Percentiles rank a stretch among this genome's conserved stretches.
Conservation (phyloP, 1,284 basidiomycete species). For the Tranzscheliella williamsii region DNA sequence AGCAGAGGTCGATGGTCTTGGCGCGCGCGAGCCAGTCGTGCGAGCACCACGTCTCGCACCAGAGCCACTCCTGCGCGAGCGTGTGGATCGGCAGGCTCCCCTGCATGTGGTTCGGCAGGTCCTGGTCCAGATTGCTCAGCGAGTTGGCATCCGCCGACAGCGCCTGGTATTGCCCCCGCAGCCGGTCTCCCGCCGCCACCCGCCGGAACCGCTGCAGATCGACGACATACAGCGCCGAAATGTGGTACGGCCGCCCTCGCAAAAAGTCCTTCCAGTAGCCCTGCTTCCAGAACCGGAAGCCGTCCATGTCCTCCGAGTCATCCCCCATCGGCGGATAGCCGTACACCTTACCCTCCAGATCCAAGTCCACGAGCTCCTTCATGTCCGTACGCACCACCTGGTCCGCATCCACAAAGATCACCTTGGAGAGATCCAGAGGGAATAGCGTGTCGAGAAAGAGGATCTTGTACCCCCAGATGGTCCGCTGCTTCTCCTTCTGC, state of each 20-base stretch:
- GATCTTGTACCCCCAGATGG: slow-evolving; percentile 99
- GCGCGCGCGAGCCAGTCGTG: slow-evolving; percentile 46
- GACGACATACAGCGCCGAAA: slow-evolving; percentile 83
- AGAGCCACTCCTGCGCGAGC: slow-evolving; percentile 55
- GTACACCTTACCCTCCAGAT: slow-evolving; percentile 71
- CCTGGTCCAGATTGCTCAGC: slow-evolving; percentile 90
- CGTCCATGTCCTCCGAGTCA: slow-evolving; percentile 88
- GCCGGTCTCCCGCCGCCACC: slow-evolving; percentile 72
- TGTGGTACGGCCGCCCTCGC: slow-evolving; percentile 42
- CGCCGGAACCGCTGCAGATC: slow-evolving; percentile 93
- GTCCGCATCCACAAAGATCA: slow-evolving; percentile 93
- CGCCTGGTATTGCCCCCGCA: slow-evolving; percentile 87
- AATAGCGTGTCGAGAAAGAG: slow-evolving; percentile 97
- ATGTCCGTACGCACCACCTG: slow-evolving; percentile 90
- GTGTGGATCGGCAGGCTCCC: slow-evolving; percentile 49
- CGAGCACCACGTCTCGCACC: slow-evolving; percentile 61
- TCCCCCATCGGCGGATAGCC: slow-evolving; percentile 95
- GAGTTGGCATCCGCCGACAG: slow-evolving; percentile 91
- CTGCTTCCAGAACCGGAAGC: slow-evolving; percentile 96
- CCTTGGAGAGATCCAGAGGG: slow-evolving; percentile 95
- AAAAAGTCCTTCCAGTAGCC: slow-evolving; percentile 63
- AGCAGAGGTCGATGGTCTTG: slow-evolving; percentile 61
- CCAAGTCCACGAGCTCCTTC: slow-evolving; percentile 85
- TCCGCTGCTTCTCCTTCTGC: slow-evolving; percentile 94
- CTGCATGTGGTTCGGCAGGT: slow-evolving; percentile 56